A percentile compares a stretch with the other conserved stretches of the same genome.
phyloP scores from a whole-genome alignment of 768 basidiomycete genomes.

The Tulasnella sp. region DNA sequence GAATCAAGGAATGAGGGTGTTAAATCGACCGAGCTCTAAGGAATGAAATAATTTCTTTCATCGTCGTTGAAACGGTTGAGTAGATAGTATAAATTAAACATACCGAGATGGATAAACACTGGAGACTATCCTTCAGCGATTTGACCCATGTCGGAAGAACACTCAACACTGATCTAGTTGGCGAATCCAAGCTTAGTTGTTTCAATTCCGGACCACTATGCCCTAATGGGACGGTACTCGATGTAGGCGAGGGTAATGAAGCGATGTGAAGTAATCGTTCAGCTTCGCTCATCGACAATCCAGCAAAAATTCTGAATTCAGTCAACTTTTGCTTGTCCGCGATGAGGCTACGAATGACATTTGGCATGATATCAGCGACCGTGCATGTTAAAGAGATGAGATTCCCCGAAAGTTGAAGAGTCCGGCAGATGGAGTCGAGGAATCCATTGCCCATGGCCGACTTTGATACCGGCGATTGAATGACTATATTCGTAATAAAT shows the following conservation, averaged over 20 bases:
- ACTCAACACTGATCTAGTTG: conserved; percentile 1
- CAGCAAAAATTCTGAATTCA: conserved; percentile 8
- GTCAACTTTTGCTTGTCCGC: conserved; percentile 1
- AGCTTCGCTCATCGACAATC: neutral
- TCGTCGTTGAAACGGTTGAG: neutral
- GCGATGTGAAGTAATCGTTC: no score
- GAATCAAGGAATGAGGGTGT: neutral
- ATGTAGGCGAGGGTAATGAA: no score
- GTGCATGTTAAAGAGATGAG: conserved; percentile 10
- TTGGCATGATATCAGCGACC: conserved; percentile 3
- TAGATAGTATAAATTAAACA: neutral
- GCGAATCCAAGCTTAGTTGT: neutral
- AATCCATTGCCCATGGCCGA: no score
- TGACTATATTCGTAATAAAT: neutral
- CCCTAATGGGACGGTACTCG: no score
- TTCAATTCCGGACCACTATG: no score
- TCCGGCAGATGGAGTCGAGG: no score
- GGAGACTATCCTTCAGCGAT: neutral
- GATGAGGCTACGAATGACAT: neutral
- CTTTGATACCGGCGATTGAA: conserved; percentile 1
- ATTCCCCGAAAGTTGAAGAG: conserved; percentile 4
- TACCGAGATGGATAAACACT: conserved; percentile 5
- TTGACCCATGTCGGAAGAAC: neutral
- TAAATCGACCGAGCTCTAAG: conserved; percentile 10
- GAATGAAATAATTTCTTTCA: neutral